Conservation (phyloP, 2,329 filamentous ascomycete species). For the Orbilia brochopaga region DNA sequence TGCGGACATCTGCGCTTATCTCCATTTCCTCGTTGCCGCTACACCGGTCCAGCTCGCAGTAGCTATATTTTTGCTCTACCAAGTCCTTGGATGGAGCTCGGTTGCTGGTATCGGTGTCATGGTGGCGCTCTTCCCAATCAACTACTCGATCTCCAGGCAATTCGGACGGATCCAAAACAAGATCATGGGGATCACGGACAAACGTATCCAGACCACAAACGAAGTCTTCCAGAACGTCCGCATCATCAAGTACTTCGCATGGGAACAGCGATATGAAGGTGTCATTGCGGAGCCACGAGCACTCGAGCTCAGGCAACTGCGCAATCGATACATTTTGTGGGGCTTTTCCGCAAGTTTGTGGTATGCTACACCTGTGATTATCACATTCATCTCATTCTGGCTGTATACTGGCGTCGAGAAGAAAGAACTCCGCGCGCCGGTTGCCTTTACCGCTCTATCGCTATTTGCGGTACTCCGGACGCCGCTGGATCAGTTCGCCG, state of each 20-base stretch:
- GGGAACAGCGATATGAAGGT: constrained; percentile 88
- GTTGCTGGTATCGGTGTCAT: constrained; percentile 92
- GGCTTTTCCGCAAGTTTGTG: constrained; percentile 88
- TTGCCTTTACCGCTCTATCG: constrained; percentile 94
- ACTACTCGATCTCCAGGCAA: constrained; percentile 82
- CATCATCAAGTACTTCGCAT: constrained; percentile 99
- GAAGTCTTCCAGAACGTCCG: constrained; percentile 96
- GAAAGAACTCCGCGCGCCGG: constrained; percentile 85
- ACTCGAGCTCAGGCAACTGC: constrained; percentile 76
- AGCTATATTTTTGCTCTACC: constrained; percentile 80
- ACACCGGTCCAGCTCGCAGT: constrained; percentile 87
- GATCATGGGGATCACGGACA: constrained; percentile 92
- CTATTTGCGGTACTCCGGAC: constrained; percentile 93
- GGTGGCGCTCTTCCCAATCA: constrained; percentile 84
- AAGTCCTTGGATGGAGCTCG: constrained; percentile 88
- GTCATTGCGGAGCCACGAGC: constrained; percentile 88
- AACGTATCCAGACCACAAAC: constrained; percentile 93
- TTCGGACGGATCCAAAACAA: constrained; percentile 87
- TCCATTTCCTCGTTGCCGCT: constrained; percentile 93
- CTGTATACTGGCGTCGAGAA: constrained; percentile 89
- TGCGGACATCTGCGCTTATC: constrained; percentile 88
- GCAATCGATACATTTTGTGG: constrained; percentile 87
- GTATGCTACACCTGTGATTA: constrained; percentile 93
- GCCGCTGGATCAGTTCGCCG: constrained; percentile 91
- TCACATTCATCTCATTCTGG: constrained; percentile 95